Evolutionary conservation across 805 yeast species (phyloP).

Genomic region (Yamadazyma sp.): DNA sequence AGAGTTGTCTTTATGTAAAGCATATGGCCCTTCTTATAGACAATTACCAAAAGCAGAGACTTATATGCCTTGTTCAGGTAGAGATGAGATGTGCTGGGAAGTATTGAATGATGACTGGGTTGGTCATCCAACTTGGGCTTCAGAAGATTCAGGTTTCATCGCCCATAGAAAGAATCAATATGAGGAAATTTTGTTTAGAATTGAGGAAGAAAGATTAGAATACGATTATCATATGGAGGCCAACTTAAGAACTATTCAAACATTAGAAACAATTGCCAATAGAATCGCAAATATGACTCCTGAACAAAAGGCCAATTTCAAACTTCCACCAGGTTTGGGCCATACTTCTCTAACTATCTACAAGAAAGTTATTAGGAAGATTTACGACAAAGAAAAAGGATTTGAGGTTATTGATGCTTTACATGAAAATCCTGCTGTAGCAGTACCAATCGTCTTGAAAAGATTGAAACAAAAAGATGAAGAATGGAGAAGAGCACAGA

Average conservation of each 20-base stretch:
- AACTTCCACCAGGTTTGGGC: conserved; percentile 89
- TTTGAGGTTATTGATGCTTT: conserved; percentile 94
- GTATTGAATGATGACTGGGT: conserved; percentile 99
- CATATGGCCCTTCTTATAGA: conserved; percentile 94
- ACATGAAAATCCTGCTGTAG: conserved; percentile 91
- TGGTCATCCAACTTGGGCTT: conserved; percentile 99
- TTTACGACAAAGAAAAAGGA: conserved; percentile 92
- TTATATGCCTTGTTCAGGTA: conserved; percentile 95
- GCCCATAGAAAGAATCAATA: conserved; percentile 99
- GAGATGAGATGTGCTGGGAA: conserved; percentile 99
- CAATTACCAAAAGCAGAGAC: conserved; percentile 91
- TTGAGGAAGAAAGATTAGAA: conserved; percentile 97
- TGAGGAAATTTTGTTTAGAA: conserved; percentile 91
- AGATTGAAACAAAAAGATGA: conserved; percentile 97
- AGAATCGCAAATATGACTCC: conserved; percentile 89
- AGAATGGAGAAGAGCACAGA: conserved; percentile 97
- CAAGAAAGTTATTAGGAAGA: conserved; percentile 86
- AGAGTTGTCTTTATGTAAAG: conserved; percentile 85
- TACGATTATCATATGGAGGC: conserved; percentile 96
- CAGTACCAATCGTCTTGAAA: conserved; percentile 89
- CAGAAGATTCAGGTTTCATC: conserved; percentile 97
- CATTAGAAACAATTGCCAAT: conserved; percentile 90
- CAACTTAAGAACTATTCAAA: conserved; percentile 90
- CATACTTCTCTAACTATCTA: conserved; percentile 89
- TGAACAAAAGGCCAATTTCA: conserved; percentile 83